These are phyloP conservation scores for Mycena vulgaris DNA, from an alignment of 768 basidiomycete species.

Conservation along the genomic window DNA sequence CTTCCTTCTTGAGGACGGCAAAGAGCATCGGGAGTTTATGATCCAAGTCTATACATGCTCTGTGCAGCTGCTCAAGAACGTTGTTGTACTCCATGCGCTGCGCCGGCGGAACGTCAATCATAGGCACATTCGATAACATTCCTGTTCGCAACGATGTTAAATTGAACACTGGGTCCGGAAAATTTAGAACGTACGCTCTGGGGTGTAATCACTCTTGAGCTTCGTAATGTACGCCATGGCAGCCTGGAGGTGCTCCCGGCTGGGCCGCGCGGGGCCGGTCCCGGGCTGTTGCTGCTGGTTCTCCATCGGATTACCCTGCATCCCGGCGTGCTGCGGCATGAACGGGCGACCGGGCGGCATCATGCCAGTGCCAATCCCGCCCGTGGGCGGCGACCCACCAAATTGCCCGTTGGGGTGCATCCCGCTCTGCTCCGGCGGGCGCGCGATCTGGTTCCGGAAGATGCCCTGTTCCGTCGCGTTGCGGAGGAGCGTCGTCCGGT, in stretches of 20 bases:
- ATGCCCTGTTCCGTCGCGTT: constrained; percentile 53
- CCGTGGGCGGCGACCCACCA: constrained; percentile 9
- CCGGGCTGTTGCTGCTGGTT: constrained; percentile 37
- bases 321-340: constrained; percentile 25
- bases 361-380: not conserved
- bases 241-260: constrained; percentile 52
- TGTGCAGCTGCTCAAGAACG: constrained; percentile 65
- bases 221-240: constrained; percentile 47
- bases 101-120: constrained; percentile 63
- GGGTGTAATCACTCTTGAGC: constrained; percentile 52
- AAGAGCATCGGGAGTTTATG: constrained; percentile 63
- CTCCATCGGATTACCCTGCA: constrained; percentile 38
- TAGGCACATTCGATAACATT: constrained; percentile 49
- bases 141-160: constrained; percentile 45
- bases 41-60: constrained; percentile 64
- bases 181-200: constrained; percentile 44
- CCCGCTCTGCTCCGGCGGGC: constrained; percentile 38
- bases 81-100: constrained; percentile 68
- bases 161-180: constrained; percentile 10
- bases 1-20: constrained; percentile 64
- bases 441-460: constrained; percentile 51
- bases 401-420: constrained; percentile 17
- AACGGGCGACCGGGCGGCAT: constrained; percentile 20
- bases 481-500: constrained; percentile 66
- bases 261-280: constrained; percentile 30